A percentile compares a stretch with the other conserved stretches of the same genome.
These are phyloP conservation scores for Lasiosphaeria ovina DNA, from an alignment of 495 filamentous ascomycete species.

Conservation along the genomic window DNA sequence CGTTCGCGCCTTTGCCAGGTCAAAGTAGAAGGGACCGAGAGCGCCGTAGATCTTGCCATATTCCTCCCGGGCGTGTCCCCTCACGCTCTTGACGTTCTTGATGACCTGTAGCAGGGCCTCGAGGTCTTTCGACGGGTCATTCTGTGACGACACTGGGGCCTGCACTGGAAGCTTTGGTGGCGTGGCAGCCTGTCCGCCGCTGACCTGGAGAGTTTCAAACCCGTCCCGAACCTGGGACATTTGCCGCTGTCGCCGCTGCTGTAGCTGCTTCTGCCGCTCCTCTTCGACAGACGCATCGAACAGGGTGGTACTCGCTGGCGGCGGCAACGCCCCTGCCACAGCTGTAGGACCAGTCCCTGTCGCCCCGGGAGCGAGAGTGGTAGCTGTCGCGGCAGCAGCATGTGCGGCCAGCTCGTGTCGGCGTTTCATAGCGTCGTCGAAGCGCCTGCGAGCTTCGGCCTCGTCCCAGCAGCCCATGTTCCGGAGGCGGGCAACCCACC, in stretches of 20 bases:
- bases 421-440: constrained; percentile 69
- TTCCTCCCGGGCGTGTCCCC: constrained; percentile 83
- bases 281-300: constrained; percentile 68
- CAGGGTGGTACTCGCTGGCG: constrained; percentile 50
- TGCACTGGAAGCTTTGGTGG: not conserved
- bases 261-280: constrained; percentile 41
- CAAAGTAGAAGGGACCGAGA: constrained; percentile 82
- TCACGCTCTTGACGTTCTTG: constrained; percentile 67
- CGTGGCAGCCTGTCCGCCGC: constrained; percentile 2
- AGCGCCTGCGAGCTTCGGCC: constrained; percentile 71
- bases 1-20: constrained; percentile 67
- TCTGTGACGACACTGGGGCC: not conserved
- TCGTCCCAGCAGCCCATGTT: constrained; percentile 94
- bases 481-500: constrained; percentile 84
- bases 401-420: constrained; percentile 55
- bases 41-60: constrained; percentile 89
- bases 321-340: constrained; percentile 6
- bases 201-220: constrained; percentile 63
- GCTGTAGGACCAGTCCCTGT: not conserved
- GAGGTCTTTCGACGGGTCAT: constrained; percentile 47
- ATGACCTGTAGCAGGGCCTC: constrained; percentile 64
- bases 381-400: constrained; percentile 19
- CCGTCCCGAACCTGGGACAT: constrained; percentile 52
- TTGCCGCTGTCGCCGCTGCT: constrained; percentile 14
- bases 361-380: constrained; percentile 14